A percentile compares a stretch with the other conserved stretches of the same genome.
These are phyloP conservation scores for Syzygium aqueum DNA, from an alignment of 345 rosid species.

Conservation along the genomic window DNA sequence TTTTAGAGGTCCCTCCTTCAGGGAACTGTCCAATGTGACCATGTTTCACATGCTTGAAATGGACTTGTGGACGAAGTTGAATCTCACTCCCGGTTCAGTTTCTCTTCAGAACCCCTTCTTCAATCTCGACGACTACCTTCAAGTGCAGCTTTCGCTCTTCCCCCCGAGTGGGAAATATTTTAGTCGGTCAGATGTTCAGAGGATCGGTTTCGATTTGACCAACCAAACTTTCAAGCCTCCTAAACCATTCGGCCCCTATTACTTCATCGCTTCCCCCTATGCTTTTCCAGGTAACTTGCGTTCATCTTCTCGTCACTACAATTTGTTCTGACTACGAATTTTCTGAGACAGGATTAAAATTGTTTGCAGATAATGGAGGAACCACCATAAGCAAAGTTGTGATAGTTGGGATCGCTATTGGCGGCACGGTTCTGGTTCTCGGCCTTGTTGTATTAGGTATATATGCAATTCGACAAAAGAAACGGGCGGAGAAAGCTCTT, in stretches of 20 bases:
- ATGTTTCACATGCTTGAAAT: conserved; percentile 71
- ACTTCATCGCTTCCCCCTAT: conserved; percentile 78
- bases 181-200: conserved; percentile 54
- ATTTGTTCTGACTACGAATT: background rate
- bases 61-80: conserved; percentile 69
- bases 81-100: conserved; percentile 75
- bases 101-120: conserved; percentile 76
- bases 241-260: conserved; percentile 78
- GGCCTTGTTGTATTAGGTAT: conserved; percentile 58
- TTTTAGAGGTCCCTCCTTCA: conserved; percentile 70
- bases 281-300: conserved; percentile 55
- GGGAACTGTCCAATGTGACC: conserved; percentile 56
- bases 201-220: conserved; percentile 67
- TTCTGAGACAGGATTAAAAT: background rate
- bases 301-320: too few relatives aligned
- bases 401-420: conserved; percentile 40
- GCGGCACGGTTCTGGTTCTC: conserved; percentile 43
- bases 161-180: conserved; percentile 55
- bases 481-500: conserved; percentile 84
- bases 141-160: conserved; percentile 73
- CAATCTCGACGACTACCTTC: conserved; percentile 82
- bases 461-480: conserved; percentile 89
- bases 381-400: conserved; percentile 33
- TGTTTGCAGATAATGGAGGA: conserved; percentile 13
- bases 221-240: conserved; percentile 96